phyloP scores from a whole-genome alignment of 495 filamentous ascomycete species.

The Oleoguttula mirabilis region DNA sequence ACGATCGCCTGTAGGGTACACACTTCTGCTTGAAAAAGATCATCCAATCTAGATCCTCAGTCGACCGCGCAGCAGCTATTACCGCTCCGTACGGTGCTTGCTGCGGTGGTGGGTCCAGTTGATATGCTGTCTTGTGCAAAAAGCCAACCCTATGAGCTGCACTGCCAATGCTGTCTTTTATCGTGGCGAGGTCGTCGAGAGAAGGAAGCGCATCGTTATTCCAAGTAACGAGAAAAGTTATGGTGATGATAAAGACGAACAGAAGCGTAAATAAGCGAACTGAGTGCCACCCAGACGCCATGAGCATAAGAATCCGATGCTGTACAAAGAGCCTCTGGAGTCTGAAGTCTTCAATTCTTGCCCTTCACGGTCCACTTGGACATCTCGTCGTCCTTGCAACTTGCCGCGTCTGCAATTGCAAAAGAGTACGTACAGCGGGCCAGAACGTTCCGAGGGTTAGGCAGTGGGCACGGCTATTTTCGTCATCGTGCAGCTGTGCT shows the following conservation, averaged over 20 bases:
- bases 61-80: not conserved
- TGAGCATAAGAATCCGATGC: too few relatives aligned
- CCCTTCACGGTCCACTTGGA: too few relatives aligned
- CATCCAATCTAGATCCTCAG: constrained; percentile 3
- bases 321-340: too few relatives aligned
- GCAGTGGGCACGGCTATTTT: not conserved
- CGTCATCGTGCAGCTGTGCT: not conserved
- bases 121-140: not conserved
- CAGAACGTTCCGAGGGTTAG: too few relatives aligned
- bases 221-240: not conserved
- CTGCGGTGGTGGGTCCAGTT: constrained; percentile 1
- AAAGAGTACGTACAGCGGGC: too few relatives aligned
- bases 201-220: not conserved
- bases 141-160: not conserved
- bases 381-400: too few relatives aligned
- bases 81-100: constrained; percentile 1
- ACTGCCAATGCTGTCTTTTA: not conserved
- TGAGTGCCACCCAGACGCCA: not conserved
- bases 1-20: too few relatives aligned
- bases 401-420: too few relatives aligned
- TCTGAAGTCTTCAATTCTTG: too few relatives aligned
- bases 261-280: not conserved
- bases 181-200: not conserved
- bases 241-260: not conserved
- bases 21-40: constrained; percentile 2